Percentiles rank a stretch among this genome's conserved stretches.
Evolutionary conservation across 805 yeast species (phyloP).

Genomic region (Metschnikowia similis): DNA sequence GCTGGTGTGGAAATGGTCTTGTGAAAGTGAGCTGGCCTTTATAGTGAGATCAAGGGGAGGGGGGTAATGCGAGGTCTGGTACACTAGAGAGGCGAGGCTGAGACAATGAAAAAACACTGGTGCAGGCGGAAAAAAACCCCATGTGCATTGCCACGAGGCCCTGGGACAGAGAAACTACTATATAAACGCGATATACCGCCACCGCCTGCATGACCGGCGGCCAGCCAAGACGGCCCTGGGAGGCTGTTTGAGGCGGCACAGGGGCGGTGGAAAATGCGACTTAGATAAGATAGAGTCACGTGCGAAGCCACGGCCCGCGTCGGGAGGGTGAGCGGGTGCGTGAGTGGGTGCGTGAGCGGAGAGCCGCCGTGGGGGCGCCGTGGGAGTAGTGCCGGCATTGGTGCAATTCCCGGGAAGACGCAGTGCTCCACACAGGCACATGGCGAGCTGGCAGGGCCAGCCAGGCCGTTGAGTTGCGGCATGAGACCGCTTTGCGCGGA

Average conservation of each 20-base stretch:
- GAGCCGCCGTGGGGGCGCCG: not conserved
- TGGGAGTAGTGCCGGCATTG: not conserved
- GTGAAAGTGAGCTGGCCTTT: not conserved
- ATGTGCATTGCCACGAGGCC: not conserved
- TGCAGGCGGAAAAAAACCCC: not conserved
- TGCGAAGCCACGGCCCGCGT: constrained; percentile 2
- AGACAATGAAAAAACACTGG: constrained; percentile 1
- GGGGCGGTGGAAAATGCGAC: not conserved
- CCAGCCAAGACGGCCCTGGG: not conserved
- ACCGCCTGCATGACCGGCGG: not conserved
- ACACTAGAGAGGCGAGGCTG: constrained; percentile 3
- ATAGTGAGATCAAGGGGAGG: constrained; percentile 1
- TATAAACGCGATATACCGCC: not conserved
- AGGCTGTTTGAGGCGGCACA: not conserved
- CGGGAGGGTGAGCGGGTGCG: not conserved
- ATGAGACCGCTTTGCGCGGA: not conserved
- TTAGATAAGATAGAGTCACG: constrained; percentile 20
- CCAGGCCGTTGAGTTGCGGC: not conserved
- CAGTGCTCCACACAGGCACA: not conserved
- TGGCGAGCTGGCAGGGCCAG: not conserved
- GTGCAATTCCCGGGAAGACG: not conserved
- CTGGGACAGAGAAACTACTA: not conserved
- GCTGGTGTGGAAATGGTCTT: constrained; percentile 1
- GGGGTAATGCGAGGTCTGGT: constrained; percentile 6
- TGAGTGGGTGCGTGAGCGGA: no score